Evolutionary conservation across 1,139 yeast genomes (phyloP), one percentile per base, ranked within the genome.

Genomic region (Scheffersomyces segobiensis): DNA sequence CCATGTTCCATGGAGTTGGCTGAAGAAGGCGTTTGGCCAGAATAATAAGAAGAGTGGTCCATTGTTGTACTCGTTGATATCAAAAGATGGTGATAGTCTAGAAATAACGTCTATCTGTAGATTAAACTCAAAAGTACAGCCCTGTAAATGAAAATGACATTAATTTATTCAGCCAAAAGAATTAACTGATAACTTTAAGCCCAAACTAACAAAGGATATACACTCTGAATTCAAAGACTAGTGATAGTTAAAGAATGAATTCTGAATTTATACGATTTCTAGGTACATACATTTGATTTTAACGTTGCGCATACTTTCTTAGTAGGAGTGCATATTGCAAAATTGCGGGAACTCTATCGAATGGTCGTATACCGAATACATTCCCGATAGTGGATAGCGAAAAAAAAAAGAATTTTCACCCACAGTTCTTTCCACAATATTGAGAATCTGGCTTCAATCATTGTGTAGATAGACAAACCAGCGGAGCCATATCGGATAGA

Each of bases 1-100:
- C 63, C 62, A 59, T 71, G 72, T 53, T 60, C 69, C 69, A 64
- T 65, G 21, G 74, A 74, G 66, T 68, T 17, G 73, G 62, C 59
- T 79, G 82, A 56, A 67, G 79, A 75, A 74, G 55, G 42, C 17
- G 50, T 17, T n/a, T 42, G 18, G n/a, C 54, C 47, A 20, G 51
- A 10, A 32, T 21, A 21, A 49, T 53, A 53, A 26, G 49, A 49
- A 49, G 55, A 49, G 22, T 51, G 56, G 19, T 54, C 56, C 56
- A 54, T 50, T 26, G 8, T 24, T 14, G 24, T 18, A 50, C 6
- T 47, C 8, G 49, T 14, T 10, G 17, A 7, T 10, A 1, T 32
- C 42, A 32, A 32, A 8, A 4, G 39, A 8, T 10, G 17, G 42
- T 32, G 12, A 14, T 4, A 12, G 42, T 10, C 3, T 10, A 10